phyloP scores from a whole-genome alignment of 768 basidiomycete species.

The Mycena alexandri region DNA sequence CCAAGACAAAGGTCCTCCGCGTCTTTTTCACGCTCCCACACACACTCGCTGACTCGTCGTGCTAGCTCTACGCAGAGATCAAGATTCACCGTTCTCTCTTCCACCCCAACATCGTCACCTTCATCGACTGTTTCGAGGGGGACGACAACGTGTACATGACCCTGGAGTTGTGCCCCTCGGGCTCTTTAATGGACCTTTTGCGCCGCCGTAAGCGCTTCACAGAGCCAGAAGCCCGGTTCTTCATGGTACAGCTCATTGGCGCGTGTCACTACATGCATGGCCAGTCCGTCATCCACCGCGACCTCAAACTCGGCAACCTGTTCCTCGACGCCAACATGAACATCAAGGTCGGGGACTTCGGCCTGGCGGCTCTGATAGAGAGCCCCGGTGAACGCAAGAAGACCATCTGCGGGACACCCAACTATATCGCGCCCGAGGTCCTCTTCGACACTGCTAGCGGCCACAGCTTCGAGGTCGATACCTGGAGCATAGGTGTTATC shows the following conservation, averaged over 20 bases:
- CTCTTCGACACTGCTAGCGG: conserved; percentile 96
- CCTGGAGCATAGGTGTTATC: conserved; percentile 98
- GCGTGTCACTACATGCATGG: conserved; percentile 98
- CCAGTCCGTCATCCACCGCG: conserved; percentile 97
- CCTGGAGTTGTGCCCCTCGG: conserved; percentile 91
- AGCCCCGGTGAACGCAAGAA: conserved; percentile 97
- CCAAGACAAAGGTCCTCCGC: conserved; percentile 88
- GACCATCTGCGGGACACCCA: conserved; percentile 98
- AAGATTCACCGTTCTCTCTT: conserved; percentile 93
- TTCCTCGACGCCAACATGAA: conserved; percentile 95
- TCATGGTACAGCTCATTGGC: conserved; percentile 93
- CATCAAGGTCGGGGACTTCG: conserved; percentile 97
- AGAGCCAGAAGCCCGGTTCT: conserved; percentile 93
- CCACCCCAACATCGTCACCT: conserved; percentile 94
- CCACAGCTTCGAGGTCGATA: conserved; percentile 98
- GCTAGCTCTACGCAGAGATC: conserved; percentile 96
- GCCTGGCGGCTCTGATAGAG: conserved; percentile 95
- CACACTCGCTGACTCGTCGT: conserved; percentile 6
- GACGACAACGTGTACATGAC: conserved; percentile 97
- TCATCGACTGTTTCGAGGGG: conserved; percentile 96
- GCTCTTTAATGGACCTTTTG: conserved; percentile 92
- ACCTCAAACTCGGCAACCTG: conserved; percentile 96
- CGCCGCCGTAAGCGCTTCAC: conserved; percentile 88
- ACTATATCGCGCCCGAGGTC: conserved; percentile 98
- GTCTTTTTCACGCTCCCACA: background rate